Conservation (phyloP, 2,329 filamentous ascomycete genomes). For the Xylariomycetidae sp. region DNA sequence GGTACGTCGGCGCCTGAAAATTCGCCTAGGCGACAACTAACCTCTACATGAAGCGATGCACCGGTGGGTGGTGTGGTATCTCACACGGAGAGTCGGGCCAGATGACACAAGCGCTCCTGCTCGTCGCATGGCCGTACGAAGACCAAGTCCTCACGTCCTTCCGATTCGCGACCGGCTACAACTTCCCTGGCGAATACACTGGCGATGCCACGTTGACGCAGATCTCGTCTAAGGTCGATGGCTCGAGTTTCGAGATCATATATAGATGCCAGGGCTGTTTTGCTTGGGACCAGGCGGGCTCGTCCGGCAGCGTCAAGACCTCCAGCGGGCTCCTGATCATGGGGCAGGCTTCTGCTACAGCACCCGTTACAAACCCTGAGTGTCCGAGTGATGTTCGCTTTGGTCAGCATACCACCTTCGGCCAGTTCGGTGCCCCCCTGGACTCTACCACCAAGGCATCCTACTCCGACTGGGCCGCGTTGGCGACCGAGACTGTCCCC, state of each 20-base stretch:
- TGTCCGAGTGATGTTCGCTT: slow-evolving; percentile 42
- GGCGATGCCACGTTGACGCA: slow-evolving; percentile 60
- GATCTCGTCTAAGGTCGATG: slow-evolving; percentile 54
- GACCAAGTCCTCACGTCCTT: slow-evolving; percentile 54
- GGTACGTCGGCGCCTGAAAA: too few species aligned
- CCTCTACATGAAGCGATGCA: slow-evolving; percentile 19
- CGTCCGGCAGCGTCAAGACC: slow-evolving; percentile 38
- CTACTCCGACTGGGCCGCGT: slow-evolving; percentile 38
- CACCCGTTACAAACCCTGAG: slow-evolving; percentile 34
- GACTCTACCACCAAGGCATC: slow-evolving; percentile 26
- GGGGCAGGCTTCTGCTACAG: slow-evolving; percentile 50
- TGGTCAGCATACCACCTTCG: slow-evolving; percentile 51
- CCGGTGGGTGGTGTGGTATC: slow-evolving; percentile 26
- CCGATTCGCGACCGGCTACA: slow-evolving; percentile 55
- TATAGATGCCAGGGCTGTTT: slow-evolving; percentile 61
- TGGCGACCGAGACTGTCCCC: slow-evolving; percentile 36
- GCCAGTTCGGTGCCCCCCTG: slow-evolving; percentile 44
- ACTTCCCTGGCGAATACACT: slow-evolving; percentile 52
- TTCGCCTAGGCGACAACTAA: too few species aligned
- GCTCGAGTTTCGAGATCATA: slow-evolving; percentile 55
- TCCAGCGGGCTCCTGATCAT: slow-evolving; percentile 40
- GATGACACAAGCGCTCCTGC: slow-evolving; percentile 35
- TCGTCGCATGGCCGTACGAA: slow-evolving; percentile 53
- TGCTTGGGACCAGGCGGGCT: slow-evolving; percentile 48
- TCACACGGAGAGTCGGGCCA: slow-evolving; percentile 28